Evolutionary conservation across 345 rosid genomes (phyloP).

Genomic region (Syzygium aqueum): DNA sequence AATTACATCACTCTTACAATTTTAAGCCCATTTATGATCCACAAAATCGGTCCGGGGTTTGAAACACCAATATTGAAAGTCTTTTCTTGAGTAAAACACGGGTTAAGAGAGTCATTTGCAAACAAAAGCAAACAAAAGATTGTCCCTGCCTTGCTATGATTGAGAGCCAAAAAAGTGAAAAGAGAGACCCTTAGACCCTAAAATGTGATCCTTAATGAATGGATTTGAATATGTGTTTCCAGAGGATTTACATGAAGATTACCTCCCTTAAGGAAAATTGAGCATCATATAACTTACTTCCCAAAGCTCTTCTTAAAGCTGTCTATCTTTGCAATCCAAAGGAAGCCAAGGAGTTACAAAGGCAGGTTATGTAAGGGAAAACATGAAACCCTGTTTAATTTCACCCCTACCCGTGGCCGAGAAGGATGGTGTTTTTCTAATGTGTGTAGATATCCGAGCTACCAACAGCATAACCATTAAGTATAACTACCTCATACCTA

Average conservation of each 20-base stretch:
- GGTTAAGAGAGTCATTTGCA: too few species aligned
- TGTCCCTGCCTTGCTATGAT: too few species aligned
- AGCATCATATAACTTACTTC: neutral
- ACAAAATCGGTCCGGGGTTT: too few species aligned
- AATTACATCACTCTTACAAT: too few species aligned
- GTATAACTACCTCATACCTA: neutral
- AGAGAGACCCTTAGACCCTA: neutral
- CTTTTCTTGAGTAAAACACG: too few species aligned
- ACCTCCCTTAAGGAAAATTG: neutral
- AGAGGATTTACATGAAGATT: neutral
- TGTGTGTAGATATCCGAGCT: neutral
- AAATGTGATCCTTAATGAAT: neutral
- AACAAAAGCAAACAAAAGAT: too few species aligned
- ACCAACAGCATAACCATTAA: neutral
- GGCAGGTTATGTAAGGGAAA: neutral
- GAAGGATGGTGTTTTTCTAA: neutral
- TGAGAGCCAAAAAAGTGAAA: too few species aligned
- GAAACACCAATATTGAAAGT: too few species aligned
- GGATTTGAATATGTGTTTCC: neutral
- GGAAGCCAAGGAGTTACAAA: neutral
- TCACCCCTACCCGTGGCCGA: neutral
- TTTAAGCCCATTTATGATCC: too few species aligned
- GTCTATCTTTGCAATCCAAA: neutral
- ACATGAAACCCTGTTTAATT: neutral
- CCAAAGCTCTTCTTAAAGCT: neutral